Evolutionary conservation across 495 filamentous ascomycete species (phyloP).

Genomic region (Penicillium longicatenatum): DNA sequence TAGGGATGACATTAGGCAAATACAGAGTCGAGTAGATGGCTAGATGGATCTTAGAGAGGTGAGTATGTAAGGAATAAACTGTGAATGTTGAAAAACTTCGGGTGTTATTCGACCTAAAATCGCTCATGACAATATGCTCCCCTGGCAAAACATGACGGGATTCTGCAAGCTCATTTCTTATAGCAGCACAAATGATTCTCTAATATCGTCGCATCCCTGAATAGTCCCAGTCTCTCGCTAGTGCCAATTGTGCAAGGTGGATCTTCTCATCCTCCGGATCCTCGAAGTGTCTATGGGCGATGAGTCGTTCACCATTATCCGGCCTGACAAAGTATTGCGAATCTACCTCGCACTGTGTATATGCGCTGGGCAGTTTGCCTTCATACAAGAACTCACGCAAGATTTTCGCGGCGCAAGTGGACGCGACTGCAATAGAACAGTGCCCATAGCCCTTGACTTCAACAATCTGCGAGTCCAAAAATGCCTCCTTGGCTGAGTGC

Average conservation of each 20-base stretch:
- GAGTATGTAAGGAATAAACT: not conserved
- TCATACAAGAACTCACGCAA: conserved; percentile 40
- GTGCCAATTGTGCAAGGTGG: conserved; percentile 13
- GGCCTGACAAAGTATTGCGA: conserved; percentile 34
- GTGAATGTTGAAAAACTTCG: not conserved
- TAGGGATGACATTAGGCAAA: conserved; percentile 1
- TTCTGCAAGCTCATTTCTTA: too few species aligned
- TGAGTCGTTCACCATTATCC: conserved; percentile 16
- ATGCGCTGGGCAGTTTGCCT: conserved; percentile 35
- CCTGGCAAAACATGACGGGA: too few species aligned
- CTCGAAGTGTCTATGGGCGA: conserved; percentile 14
- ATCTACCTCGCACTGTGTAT: conserved; percentile 36
- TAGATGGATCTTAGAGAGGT: not conserved
- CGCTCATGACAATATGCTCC: too few species aligned
- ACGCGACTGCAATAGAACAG: conserved; percentile 42
- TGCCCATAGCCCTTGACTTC: conserved; percentile 49
- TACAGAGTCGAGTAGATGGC: not conserved
- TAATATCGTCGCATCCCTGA: too few species aligned
- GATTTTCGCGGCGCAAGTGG: conserved; percentile 36
- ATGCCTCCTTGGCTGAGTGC: conserved; percentile 36
- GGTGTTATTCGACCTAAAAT: not conserved
- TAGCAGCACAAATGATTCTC: too few species aligned
- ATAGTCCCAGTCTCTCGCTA: conserved; percentile 13
- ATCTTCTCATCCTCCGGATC: conserved; percentile 16
- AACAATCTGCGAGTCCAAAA: conserved; percentile 39